Evolutionary conservation across 805 yeast genomes (phyloP).

Genomic region (Wickerhamiella alocasiicola): DNA sequence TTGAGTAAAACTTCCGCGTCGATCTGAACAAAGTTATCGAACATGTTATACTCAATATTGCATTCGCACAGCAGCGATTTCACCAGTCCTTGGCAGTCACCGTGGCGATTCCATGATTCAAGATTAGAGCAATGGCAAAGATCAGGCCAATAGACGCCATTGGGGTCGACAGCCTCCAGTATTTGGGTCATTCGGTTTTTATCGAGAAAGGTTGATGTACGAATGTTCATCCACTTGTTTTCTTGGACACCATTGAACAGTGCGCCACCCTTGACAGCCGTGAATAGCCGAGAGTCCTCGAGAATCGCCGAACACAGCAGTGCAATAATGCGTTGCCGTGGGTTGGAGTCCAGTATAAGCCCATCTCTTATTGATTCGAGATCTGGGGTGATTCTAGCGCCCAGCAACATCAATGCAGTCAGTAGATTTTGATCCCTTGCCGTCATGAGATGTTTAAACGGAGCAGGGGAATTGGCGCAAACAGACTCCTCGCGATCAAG

Average conservation of each 20-base stretch:
- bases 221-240: slow-evolving; percentile 5
- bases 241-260: slow-evolving; percentile 9
- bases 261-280: not conserved
- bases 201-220: slow-evolving; percentile 9
- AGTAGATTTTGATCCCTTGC: slow-evolving; percentile 4
- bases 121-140: not conserved
- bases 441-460: too few species aligned
- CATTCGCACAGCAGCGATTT: slow-evolving; percentile 1
- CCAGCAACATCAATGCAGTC: slow-evolving; percentile 9
- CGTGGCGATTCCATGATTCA: not conserved
- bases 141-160: slow-evolving; percentile 4
- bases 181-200: slow-evolving; percentile 6
- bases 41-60: slow-evolving; percentile 7
- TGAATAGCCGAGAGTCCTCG: slow-evolving; percentile 10
- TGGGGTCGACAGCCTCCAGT: slow-evolving; percentile 11
- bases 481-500: too few species aligned
- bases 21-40: slow-evolving; percentile 4
- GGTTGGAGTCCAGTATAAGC: not conserved
- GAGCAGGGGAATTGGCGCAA: too few species aligned
- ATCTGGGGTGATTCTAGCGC: slow-evolving; percentile 7
- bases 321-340: slow-evolving; percentile 1
- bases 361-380: slow-evolving; percentile 6
- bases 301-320: slow-evolving; percentile 11
- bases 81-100: slow-evolving; percentile 7
- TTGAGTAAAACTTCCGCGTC: slow-evolving; percentile 1